Conservation (phyloP, 2,329 filamentous ascomycete genomes). For the Exophiala lecanii-corni region DNA sequence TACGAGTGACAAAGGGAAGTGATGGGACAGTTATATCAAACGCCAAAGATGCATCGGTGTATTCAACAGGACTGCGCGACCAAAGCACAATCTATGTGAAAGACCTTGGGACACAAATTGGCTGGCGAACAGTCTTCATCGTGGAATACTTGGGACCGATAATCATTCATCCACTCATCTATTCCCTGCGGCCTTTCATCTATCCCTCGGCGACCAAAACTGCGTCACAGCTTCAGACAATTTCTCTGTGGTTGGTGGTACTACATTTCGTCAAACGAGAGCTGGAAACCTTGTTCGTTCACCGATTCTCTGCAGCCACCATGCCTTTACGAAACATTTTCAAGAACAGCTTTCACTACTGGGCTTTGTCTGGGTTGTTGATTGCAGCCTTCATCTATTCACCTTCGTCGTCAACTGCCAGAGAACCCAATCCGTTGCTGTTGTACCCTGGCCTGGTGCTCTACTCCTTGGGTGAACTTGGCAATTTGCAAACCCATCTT, state of each 20-base stretch:
- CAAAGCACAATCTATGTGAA: conserved; percentile 73
- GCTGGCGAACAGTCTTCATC: conserved; percentile 89
- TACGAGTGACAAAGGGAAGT: conserved; percentile 61
- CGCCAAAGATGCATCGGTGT: conserved; percentile 47
- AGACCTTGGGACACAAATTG: conserved; percentile 85
- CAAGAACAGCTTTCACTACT: conserved; percentile 95
- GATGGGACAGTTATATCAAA: conserved; percentile 58
- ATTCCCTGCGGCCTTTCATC: conserved; percentile 65
- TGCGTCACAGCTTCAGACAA: conserved; percentile 63
- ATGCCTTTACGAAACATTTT: conserved; percentile 91
- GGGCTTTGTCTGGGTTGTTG: conserved; percentile 73
- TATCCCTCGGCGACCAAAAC: conserved; percentile 53
- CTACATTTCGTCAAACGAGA: conserved; percentile 94
- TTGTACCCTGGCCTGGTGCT: conserved; percentile 66
- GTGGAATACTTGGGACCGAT: conserved; percentile 93
- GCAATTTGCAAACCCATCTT: conserved; percentile 75
- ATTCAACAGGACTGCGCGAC: conserved; percentile 53
- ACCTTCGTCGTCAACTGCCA: conserved; percentile 63
- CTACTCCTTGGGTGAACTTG: conserved; percentile 71
- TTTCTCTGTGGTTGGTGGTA: conserved; percentile 68
- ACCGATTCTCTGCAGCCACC: conserved; percentile 89
- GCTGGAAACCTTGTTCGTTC: conserved; percentile 86
- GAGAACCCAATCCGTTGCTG: conserved; percentile 46
- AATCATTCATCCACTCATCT: conserved; percentile 74
- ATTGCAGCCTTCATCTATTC: conserved; percentile 82